These are phyloP conservation scores for Selenicereus undatus DNA, from an alignment of 148 eudicot genomes.

Conservation along the genomic window DNA sequence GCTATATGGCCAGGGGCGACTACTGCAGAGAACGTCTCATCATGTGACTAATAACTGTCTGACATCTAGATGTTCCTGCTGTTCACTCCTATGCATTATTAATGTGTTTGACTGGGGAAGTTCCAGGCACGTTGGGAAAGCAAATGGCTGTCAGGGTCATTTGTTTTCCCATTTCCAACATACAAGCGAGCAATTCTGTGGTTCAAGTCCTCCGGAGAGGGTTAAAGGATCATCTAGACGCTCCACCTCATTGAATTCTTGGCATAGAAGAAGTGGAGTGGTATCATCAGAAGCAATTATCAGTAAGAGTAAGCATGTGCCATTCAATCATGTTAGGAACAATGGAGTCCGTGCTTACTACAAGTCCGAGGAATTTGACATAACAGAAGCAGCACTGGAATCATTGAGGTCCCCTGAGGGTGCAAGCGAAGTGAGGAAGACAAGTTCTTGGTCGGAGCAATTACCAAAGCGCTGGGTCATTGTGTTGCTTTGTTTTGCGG, in stretches of 20 bases:
- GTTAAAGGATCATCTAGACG: conserved; percentile 37
- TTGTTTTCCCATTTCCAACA: conserved; percentile 23
- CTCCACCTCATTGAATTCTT: conserved; percentile 33
- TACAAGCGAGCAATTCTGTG: conserved; percentile 26
- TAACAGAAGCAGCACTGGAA: conserved; percentile 48
- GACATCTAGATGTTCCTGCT: conserved; percentile 36
- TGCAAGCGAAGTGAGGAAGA: conserved; percentile 44
- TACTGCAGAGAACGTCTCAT: conserved; percentile 26
- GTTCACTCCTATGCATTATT: conserved; percentile 29
- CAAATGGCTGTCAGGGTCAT: conserved; percentile 17
- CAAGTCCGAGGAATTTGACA: conserved; percentile 80
- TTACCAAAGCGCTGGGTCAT: conserved; percentile 91
- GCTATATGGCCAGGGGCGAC: conserved; percentile 30
- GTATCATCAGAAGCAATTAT: conserved; percentile 40
- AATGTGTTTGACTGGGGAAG: conserved; percentile 30
- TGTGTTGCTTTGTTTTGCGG: conserved; percentile 65
- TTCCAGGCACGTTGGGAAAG: conserved; percentile 23
- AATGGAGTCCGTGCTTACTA: conserved; percentile 50
- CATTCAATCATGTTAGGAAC: conserved; percentile 30
- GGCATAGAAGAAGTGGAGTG: conserved; percentile 30
- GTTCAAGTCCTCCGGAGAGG: conserved; percentile 28
- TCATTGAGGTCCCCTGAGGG: conserved; percentile 54
- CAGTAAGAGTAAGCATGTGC: conserved; percentile 21
- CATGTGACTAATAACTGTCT: conserved; percentile 32
- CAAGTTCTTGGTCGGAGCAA: conserved; percentile 50